Evolutionary conservation across 1,284 basidiomycete species (phyloP).

Genomic region (Takashimella koratensis): DNA sequence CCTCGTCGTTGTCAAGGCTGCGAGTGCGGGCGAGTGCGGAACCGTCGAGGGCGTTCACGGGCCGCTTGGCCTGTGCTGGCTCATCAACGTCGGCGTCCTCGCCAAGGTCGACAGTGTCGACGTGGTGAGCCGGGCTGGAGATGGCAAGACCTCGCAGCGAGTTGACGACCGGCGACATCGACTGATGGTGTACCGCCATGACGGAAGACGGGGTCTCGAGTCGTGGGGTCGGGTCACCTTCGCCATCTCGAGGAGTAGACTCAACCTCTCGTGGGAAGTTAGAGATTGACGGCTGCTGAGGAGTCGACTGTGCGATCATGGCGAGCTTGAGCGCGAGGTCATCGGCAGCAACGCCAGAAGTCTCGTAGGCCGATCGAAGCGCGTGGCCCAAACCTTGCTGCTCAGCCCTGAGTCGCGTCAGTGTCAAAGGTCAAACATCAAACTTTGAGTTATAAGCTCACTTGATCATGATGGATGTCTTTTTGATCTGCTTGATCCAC

Average conservation of each 20-base stretch:
- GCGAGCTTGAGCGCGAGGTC: conserved; percentile 26
- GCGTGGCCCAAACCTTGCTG: conserved; percentile 25
- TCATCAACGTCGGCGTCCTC: not conserved
- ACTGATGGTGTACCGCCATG: not conserved
- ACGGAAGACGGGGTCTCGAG: not conserved
- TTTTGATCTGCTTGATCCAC: conserved; percentile 37
- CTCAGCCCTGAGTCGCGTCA: conserved; percentile 27
- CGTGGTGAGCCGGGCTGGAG: not conserved
- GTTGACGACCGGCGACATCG: not conserved
- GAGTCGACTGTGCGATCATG: not conserved
- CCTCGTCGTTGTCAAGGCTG: not conserved
- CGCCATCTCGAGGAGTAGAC: not conserved
- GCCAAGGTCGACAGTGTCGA: not conserved
- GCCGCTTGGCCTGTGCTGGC: not conserved
- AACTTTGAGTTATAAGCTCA: conserved; percentile 5
- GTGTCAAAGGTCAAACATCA: too few species aligned
- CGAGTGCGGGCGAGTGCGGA: not conserved
- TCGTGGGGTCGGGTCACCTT: not conserved
- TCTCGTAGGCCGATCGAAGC: conserved; percentile 22
- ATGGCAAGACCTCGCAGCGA: not conserved
- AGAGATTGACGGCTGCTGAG: not conserved
- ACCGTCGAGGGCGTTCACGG: not conserved
- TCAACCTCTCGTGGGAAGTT: not conserved
- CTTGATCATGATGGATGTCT: conserved; percentile 31
- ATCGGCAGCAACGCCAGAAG: conserved; percentile 16